Conservation (phyloP, 179 eudicot genomes). For the Silene coronaria region DNA sequence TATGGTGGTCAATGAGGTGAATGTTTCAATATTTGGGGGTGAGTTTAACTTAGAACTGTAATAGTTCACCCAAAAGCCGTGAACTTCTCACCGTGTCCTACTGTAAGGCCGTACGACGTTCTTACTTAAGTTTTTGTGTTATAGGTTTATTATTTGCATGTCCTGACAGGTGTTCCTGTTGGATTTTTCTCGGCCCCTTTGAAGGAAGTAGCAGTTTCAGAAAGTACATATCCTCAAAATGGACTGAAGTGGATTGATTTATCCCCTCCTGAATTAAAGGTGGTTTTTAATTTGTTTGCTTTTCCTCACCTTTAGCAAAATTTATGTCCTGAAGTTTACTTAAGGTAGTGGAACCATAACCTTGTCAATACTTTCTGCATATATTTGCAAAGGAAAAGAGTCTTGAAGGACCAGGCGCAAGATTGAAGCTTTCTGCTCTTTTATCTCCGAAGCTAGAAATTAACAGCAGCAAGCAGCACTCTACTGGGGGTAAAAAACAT, state of each 20-base stretch:
- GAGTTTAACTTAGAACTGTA: neutral
- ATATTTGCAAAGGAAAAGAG: constrained; percentile 27
- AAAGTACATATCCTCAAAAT: constrained; percentile 23
- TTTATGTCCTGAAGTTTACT: neutral
- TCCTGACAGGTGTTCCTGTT: constrained; percentile 59
- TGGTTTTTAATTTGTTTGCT: constrained; percentile 20
- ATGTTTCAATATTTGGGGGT: neutral
- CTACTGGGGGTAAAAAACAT: constrained; percentile 36
- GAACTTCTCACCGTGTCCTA: neutral
- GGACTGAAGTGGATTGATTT: constrained; percentile 62
- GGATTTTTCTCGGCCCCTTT: constrained; percentile 63
- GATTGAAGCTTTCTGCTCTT: constrained; percentile 60
- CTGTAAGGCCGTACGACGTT: neutral
- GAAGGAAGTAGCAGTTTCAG: constrained; percentile 42
- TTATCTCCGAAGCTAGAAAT: constrained; percentile 49
- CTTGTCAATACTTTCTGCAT: constrained; percentile 31
- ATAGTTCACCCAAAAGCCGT: neutral
- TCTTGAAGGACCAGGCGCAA: constrained; percentile 35
- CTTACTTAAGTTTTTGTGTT: neutral
- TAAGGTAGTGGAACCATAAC: neutral
- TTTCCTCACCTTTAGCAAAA: neutral
- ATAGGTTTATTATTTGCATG: neutral
- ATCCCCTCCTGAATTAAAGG: constrained; percentile 50
- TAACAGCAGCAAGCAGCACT: constrained; percentile 33
- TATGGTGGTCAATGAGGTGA: neutral